Evolutionary conservation across 2,329 filamentous ascomycete genomes (phyloP).

Genomic region (Nigrospora osmanthi): DNA sequence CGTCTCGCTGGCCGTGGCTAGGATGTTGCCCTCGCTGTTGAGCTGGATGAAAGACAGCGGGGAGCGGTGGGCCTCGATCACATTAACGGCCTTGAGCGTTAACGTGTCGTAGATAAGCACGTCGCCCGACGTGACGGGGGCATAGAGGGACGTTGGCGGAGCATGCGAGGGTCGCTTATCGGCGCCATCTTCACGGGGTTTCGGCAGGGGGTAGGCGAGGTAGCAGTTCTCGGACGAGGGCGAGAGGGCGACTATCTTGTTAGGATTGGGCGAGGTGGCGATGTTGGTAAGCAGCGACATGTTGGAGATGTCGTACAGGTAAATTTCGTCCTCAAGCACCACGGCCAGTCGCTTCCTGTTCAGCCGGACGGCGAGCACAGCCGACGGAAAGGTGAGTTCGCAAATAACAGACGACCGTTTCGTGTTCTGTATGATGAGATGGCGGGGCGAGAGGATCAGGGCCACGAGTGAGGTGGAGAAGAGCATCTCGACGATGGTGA

Average conservation of each 20-base stretch:
- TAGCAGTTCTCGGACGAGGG: slow-evolving; percentile 95
- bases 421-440: slow-evolving; percentile 94
- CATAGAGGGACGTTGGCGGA: slow-evolving; percentile 70
- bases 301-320: slow-evolving; percentile 97
- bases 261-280: slow-evolving; percentile 86
- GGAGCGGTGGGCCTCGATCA: slow-evolving; percentile 89
- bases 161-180: slow-evolving; percentile 68
- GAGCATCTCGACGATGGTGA: slow-evolving; percentile 95
- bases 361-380: slow-evolving; percentile 84
- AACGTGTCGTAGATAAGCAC: slow-evolving; percentile 88
- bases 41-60: slow-evolving; percentile 85
- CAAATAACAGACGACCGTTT: slow-evolving; percentile 83
- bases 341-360: slow-evolving; percentile 93
- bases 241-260: slow-evolving; percentile 84
- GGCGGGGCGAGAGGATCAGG: slow-evolving; percentile 81
- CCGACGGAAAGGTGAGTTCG: slow-evolving; percentile 97
- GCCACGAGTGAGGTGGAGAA: slow-evolving; percentile 97
- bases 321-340: slow-evolving; percentile 91
- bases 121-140: slow-evolving; percentile 80
- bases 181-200: slow-evolving; percentile 53
- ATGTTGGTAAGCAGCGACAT: slow-evolving; percentile 94
- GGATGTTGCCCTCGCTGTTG: slow-evolving; percentile 83
- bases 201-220: slow-evolving; percentile 85
- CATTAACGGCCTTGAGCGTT: slow-evolving; percentile 86
- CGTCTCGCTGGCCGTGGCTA: slow-evolving; percentile 94